Evolutionary conservation across 345 rosid species (phyloP).

Genomic region (Eucalyptus erythrocorys): DNA sequence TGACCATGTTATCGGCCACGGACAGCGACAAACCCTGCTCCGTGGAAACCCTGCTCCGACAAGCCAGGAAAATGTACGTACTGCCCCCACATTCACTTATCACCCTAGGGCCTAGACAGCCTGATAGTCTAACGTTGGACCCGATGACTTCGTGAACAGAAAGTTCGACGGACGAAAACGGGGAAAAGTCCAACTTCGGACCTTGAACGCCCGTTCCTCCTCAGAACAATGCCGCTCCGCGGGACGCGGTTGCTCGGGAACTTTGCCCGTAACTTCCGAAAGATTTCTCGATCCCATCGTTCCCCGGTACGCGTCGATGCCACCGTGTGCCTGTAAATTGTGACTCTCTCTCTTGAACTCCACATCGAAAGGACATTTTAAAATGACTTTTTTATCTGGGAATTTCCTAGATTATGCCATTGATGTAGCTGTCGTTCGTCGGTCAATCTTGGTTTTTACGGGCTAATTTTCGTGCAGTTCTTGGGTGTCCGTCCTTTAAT

Average conservation of each 20-base stretch:
- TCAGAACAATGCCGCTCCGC: neutral
- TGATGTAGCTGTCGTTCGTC: neutral
- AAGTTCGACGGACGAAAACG: neutral
- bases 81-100: too few species aligned
- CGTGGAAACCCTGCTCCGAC: too few species aligned
- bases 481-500: neutral
- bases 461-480: neutral
- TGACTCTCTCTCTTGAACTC: neutral
- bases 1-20: neutral
- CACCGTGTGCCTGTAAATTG: neutral
- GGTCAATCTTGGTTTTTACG: neutral
- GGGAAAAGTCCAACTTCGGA: neutral
- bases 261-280: neutral
- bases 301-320: neutral
- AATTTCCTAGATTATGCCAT: neutral
- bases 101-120: neutral
- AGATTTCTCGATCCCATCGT: neutral
- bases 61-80: too few species aligned
- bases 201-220: neutral
- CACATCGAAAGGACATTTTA: neutral
- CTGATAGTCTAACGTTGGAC: neutral
- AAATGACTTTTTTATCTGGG: neutral
- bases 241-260: neutral
- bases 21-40: too few species aligned
- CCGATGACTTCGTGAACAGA: neutral